Percentiles rank a stretch among this genome's conserved stretches.
Evolutionary conservation across 257 asterid genomes (phyloP).

Genomic region (Thymus mandschuricus): DNA sequence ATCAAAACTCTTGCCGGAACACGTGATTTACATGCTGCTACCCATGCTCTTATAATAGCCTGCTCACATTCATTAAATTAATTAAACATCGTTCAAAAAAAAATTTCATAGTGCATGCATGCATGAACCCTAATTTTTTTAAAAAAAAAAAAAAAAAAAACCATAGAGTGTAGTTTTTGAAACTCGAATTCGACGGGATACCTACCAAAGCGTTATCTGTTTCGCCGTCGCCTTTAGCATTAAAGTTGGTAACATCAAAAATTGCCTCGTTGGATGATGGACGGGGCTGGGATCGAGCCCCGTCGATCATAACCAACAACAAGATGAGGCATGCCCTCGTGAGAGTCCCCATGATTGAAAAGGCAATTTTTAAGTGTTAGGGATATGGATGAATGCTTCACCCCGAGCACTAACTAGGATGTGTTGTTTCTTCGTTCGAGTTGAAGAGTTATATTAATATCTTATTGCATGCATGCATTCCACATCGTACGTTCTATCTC

Average conservation of each 20-base stretch:
- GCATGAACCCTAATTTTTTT: no score
- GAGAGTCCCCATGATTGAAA: no score
- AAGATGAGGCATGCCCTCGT: neutral
- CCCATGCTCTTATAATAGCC: slow-evolving; percentile 51
- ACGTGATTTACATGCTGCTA: slow-evolving; percentile 53
- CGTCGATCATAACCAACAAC: slow-evolving; percentile 29
- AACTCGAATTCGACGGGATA: no score
- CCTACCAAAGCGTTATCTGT: slow-evolving; percentile 49
- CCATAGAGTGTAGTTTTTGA: no score
- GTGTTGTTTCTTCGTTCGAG: neutral
- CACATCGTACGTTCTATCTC: neutral
- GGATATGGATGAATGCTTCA: no score
- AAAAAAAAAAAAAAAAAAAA: no score
- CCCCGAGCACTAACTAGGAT: no score
- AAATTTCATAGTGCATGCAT: no score
- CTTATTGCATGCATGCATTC: neutral
- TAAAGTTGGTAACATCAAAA: slow-evolving; percentile 62
- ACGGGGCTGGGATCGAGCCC: slow-evolving; percentile 32
- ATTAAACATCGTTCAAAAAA: no score
- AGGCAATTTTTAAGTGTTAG: no score
- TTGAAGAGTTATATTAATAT: no score
- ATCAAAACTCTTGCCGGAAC: slow-evolving; percentile 54
- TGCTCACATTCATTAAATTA: neutral
- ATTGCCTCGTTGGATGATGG: slow-evolving; percentile 45
- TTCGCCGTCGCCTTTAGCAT: slow-evolving; percentile 56